Percentiles rank a stretch among this genome's conserved stretches.
phyloP scores from a whole-genome alignment of 345 rosid species.

The Euphorbia pulcherrima region DNA sequence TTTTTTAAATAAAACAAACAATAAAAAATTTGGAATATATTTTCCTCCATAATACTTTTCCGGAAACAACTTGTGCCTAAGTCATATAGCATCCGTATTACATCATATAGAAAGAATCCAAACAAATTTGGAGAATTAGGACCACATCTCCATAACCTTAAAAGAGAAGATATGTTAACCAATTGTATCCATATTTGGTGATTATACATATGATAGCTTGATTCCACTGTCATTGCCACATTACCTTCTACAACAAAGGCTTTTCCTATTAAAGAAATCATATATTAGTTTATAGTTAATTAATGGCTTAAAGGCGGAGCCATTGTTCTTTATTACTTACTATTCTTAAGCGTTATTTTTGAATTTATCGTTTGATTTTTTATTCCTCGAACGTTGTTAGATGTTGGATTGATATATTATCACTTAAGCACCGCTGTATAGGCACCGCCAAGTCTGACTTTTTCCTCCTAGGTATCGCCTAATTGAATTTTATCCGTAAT shows the following conservation, averaged over 20 bases:
- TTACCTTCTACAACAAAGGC: not conserved
- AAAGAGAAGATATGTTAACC: not conserved
- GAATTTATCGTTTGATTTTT: no score
- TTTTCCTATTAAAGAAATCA: not conserved
- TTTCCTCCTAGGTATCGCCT: no score
- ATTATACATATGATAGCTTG: not conserved
- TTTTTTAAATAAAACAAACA: no score
- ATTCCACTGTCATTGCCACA: not conserved
- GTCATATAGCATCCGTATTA: not conserved
- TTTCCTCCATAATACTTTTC: no score
- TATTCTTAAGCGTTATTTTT: no score
- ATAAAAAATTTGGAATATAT: no score
- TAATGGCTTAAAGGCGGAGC: not conserved
- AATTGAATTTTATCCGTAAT: no score
- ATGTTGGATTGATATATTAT: no score
- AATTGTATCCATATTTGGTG: not conserved
- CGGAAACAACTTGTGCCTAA: no score
- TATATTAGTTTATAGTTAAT: not conserved
- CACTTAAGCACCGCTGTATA: no score
- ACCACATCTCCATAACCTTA: conserved; percentile 5
- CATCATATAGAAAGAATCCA: not conserved
- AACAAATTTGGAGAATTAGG: not conserved
- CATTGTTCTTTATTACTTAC: not conserved
- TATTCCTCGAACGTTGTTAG: no score
- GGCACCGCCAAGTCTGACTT: no score